Percentiles rank a stretch among this genome's conserved stretches.
Evolutionary conservation across 2,329 filamentous ascomycete genomes (phyloP).

Genomic region (Calonectria hongkongensis): DNA sequence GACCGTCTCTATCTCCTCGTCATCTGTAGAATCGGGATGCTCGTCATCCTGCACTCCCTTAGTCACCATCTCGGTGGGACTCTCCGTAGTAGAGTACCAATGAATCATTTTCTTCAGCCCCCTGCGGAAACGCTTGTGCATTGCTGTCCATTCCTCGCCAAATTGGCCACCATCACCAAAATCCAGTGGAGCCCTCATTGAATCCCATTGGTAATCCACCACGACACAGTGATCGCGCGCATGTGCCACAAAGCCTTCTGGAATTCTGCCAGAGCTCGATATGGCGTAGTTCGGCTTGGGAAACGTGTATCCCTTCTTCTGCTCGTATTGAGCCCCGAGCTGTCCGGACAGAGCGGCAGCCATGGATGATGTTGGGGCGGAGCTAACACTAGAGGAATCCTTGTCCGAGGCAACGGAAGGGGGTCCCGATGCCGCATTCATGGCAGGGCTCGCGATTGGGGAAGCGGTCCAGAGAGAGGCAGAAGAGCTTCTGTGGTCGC

Average conservation of each 20-base stretch:
- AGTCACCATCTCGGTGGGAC: slow-evolving; percentile 71
- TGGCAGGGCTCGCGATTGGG: slow-evolving; percentile 53
- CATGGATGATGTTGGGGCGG: slow-evolving; percentile 57
- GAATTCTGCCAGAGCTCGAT: slow-evolving; percentile 86
- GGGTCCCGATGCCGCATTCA: slow-evolving; percentile 43
- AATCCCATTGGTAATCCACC: slow-evolving; percentile 98
- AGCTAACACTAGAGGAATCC: slow-evolving; percentile 41
- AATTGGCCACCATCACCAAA: slow-evolving; percentile 93
- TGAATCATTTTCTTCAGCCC: slow-evolving; percentile 86
- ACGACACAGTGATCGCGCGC: slow-evolving; percentile 89
- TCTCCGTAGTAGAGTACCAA: slow-evolving; percentile 82
- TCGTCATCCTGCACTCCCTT: slow-evolving; percentile 53
- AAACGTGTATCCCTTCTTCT: slow-evolving; percentile 77
- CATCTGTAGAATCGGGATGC: slow-evolving; percentile 64
- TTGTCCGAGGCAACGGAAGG: slow-evolving; percentile 53
- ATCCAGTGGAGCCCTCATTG: slow-evolving; percentile 83
- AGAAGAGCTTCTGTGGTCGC: slow-evolving; percentile 49
- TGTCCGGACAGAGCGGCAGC: slow-evolving; percentile 60
- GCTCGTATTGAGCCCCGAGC: slow-evolving; percentile 48
- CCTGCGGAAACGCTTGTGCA: slow-evolving; percentile 92
- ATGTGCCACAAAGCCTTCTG: slow-evolving; percentile 91
- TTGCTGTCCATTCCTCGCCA: slow-evolving; percentile 95
- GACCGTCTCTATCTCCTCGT: slow-evolving; percentile 83
- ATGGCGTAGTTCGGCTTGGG: slow-evolving; percentile 90
- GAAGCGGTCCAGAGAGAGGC: slow-evolving; percentile 60